These are phyloP conservation scores for Globisporangium recalcitrans DNA, from an alignment of 352 stramenopile genomes.

Conservation along the genomic window DNA sequence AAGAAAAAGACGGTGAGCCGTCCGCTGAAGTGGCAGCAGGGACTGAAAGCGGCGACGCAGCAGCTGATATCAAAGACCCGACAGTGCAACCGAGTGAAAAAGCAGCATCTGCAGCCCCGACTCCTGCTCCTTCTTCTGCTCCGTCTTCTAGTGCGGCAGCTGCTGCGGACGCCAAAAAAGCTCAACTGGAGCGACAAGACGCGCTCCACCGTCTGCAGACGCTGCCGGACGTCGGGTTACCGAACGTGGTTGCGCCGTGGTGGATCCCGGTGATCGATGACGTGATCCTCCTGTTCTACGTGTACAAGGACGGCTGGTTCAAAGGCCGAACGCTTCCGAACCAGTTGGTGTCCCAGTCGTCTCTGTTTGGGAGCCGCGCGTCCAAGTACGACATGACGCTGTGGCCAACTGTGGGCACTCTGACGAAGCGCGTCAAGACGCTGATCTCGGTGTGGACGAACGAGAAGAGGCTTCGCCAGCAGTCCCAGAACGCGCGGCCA, in stretches of 20 bases:
- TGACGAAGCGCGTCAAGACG: slow-evolving; percentile 53
- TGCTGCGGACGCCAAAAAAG: background rate
- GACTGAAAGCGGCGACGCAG: background rate
- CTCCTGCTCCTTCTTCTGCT: too few species aligned
- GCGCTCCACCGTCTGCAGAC: slow-evolving; percentile 40
- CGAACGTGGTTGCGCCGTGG: slow-evolving; percentile 48
- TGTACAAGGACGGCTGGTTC: slow-evolving; percentile 72
- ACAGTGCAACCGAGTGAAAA: background rate
- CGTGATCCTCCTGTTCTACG: slow-evolving; percentile 57
- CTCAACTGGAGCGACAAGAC: slow-evolving; percentile 23
- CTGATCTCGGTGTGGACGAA: slow-evolving; percentile 52
- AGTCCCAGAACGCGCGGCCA: background rate
- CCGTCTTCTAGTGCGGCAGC: background rate
- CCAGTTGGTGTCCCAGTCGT: slow-evolving; percentile 32
- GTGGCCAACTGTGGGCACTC: slow-evolving; percentile 45
- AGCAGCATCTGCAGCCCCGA: background rate
- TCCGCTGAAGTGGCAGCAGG: background rate
- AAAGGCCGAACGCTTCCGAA: slow-evolving; percentile 35
- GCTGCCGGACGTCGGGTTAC: slow-evolving; percentile 30
- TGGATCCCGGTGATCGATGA: slow-evolving; percentile 79
- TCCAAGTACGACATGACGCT: slow-evolving; percentile 11
- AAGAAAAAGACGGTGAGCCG: background rate
- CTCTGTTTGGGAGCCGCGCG: slow-evolving; percentile 56
- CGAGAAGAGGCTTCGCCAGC: slow-evolving; percentile 15
- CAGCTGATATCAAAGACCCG: background rate